Percentiles rank a stretch among this genome's conserved stretches.
phyloP scores from a whole-genome alignment of 176 grass and related monocot genomes.

The Pharus latifolius region DNA sequence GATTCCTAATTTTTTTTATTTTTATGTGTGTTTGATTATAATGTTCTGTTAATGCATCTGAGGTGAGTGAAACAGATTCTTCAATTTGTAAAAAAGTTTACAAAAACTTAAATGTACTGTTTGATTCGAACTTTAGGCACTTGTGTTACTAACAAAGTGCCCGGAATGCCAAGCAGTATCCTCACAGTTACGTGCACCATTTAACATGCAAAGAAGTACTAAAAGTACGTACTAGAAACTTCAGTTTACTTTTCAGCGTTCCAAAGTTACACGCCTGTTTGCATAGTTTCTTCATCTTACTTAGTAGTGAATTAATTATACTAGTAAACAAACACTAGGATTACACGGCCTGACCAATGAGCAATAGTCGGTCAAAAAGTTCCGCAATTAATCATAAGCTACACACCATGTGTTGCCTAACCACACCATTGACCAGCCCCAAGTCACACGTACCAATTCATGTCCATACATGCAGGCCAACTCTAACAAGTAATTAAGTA shows the following conservation, averaged over 20 bases:
- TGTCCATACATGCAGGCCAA: too few relatives aligned
- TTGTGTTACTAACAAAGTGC: background rate
- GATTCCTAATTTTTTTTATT: too few relatives aligned
- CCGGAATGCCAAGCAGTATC: too few relatives aligned
- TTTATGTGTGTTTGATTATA: too few relatives aligned
- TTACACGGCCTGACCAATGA: conserved; percentile 5
- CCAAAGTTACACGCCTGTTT: background rate
- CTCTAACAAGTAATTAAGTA: background rate
- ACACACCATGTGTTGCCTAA: conserved; percentile 33
- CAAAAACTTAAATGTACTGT: too few relatives aligned
- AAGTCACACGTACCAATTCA: too few relatives aligned
- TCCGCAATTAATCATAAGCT: conserved; percentile 21
- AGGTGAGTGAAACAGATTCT: too few relatives aligned
- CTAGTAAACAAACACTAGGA: conserved; percentile 9
- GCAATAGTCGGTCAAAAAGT: conserved; percentile 36
- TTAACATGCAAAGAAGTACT: too few relatives aligned
- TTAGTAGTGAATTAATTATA: conserved; percentile 1
- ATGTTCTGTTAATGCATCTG: too few relatives aligned
- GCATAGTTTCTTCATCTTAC: background rate
- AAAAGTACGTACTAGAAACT: background rate
- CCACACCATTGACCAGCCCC: too few relatives aligned
- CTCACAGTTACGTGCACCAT: background rate
- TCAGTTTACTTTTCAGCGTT: background rate
- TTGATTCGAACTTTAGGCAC: conserved; percentile 2
- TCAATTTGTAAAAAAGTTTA: too few relatives aligned